Percentiles rank a stretch among this genome's conserved stretches.
Evolutionary conservation across 2,329 filamentous ascomycete species (phyloP).

Genomic region (Scedosporium minutisporum): DNA sequence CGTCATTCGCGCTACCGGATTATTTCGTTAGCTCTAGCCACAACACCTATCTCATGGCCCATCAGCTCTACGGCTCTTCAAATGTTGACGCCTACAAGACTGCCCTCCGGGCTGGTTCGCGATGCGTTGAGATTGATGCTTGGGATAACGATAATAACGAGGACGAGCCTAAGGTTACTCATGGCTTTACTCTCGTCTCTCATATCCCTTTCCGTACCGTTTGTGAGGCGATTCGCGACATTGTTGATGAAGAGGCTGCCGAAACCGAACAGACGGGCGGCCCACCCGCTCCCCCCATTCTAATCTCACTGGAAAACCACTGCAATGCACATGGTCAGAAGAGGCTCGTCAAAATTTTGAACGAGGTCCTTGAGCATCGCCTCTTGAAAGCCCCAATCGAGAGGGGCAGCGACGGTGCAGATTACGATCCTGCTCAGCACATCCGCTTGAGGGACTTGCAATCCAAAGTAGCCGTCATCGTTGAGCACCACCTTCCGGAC

Average conservation of each 20-base stretch:
- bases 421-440: conserved; percentile 34
- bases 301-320: conserved; percentile 61
- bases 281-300: conserved; percentile 42
- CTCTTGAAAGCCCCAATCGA: conserved; percentile 49
- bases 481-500: conserved; percentile 53
- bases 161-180: conserved; percentile 60
- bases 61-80: conserved; percentile 58
- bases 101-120: conserved; percentile 50
- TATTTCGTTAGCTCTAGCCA: conserved; percentile 67
- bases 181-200: conserved; percentile 59
- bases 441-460: conserved; percentile 50
- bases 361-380: conserved; percentile 50
- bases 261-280: conserved; percentile 23
- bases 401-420: conserved; percentile 30
- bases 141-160: conserved; percentile 55
- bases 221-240: conserved; percentile 55
- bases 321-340: conserved; percentile 49
- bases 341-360: conserved; percentile 56
- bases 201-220: conserved; percentile 55
- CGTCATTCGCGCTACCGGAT: conserved; percentile 52
- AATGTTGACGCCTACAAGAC: conserved; percentile 54
- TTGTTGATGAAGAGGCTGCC: conserved; percentile 47
- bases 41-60: conserved; percentile 62
- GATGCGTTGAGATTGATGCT: conserved; percentile 65
- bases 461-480: conserved; percentile 55